Conservation (phyloP, 768 basidiomycete genomes). For the Hirschioporus abietinus region DNA sequence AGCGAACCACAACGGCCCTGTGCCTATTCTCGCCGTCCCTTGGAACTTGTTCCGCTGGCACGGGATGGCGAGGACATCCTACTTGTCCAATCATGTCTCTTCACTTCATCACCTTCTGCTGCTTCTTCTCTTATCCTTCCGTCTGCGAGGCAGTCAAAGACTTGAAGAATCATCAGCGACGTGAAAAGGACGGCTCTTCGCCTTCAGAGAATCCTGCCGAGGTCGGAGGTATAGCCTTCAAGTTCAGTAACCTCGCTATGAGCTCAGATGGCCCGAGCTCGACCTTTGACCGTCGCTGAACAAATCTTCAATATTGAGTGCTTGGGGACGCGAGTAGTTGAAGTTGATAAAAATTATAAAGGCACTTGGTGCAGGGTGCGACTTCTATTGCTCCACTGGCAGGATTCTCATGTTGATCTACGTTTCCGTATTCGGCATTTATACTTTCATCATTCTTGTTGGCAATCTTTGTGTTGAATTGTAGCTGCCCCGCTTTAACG, state of each 20-base stretch:
- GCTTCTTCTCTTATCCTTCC: neutral
- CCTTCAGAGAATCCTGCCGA: neutral
- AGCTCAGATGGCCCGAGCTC: slow-evolving; percentile 4
- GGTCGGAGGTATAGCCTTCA: neutral
- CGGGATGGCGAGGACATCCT: neutral
- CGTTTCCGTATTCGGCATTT: neutral
- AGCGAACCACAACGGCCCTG: neutral
- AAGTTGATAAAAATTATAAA: neutral
- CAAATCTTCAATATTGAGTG: neutral
- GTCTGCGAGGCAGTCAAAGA: neutral
- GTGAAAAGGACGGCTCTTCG: neutral
- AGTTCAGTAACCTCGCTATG: neutral
- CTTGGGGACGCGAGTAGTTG: neutral
- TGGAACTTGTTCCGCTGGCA: no score
- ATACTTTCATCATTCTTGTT: neutral
- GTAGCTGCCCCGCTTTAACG: no score
- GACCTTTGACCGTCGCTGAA: slow-evolving; percentile 3
- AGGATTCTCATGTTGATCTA: neutral
- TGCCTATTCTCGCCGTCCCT: neutral
- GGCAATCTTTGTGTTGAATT: no score
- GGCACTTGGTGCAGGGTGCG: neutral
- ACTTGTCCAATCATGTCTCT: neutral
- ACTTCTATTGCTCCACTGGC: neutral
- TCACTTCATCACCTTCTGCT: neutral
- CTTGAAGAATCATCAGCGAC: neutral